Evolutionary conservation across 2,329 filamentous ascomycete species (phyloP), one percentile per base, ranked within the genome.

Genomic region (Epichloe amarillans): DNA sequence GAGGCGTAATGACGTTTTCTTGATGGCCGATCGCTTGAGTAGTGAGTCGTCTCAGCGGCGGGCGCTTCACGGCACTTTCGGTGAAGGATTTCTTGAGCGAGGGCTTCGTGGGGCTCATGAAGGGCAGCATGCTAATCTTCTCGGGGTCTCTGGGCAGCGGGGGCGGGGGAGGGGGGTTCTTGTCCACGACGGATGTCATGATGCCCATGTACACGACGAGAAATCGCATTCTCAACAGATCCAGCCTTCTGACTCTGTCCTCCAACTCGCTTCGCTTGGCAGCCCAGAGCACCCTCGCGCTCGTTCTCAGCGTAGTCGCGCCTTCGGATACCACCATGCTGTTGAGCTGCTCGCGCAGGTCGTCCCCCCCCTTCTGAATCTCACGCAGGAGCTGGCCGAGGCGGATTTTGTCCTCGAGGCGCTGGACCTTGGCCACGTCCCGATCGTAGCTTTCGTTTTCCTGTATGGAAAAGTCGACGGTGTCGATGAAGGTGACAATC

Each of bases 371-470:
- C 61, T 71, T 75, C 62, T 82, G 79, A 52, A 83, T 83, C 64
- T 83, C 79, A 55, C 77, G 73, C 55, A 83, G 66, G 53, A 83
- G 66, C 41, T 72, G 71, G 53, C 68, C 71, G 40, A 84, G 71
- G 47, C 79, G 76, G 46, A 82, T 61, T 68, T 82, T 82, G 62
- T 83, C 80, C 55, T 82, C 79, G 33, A 82, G 69, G 40, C 75
- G 74, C 60, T 71, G 71, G 39, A 83, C 72, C 53, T 74, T 75
- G 50, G 72, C 68, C 46, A 83, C 71, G 58, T 83, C 78, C 57
- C 72, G 69, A 62, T 82, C 77, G 61, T 82, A 82, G 59, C 72
- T 77, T 64, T 83, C 80, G 59, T 82, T 83, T 62, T 83, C 80
- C 57, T 75, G 69, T 46, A 81, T 70, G 39, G 78, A 86, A 58